These are phyloP conservation scores for Saccharomycopsis sp. DNA, from an alignment of 805 yeast species.

Conservation along the genomic window DNA sequence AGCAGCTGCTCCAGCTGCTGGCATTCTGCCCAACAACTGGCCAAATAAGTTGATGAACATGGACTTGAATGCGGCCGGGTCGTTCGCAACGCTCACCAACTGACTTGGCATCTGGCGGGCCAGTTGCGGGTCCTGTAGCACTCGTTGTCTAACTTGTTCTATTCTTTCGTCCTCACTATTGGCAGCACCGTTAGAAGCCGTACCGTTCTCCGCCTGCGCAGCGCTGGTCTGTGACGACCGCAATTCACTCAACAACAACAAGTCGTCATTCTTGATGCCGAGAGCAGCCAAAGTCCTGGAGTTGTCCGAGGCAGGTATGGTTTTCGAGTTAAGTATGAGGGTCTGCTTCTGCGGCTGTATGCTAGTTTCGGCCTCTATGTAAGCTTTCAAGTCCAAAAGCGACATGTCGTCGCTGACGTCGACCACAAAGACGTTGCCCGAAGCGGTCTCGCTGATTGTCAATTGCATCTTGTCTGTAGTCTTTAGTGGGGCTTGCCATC, in stretches of 20 bases:
- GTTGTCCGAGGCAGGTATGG: slow-evolving; percentile 27
- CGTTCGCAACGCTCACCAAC: neutral
- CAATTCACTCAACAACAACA: slow-evolving; percentile 31
- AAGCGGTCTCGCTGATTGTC: slow-evolving; percentile 39
- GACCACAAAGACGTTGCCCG: slow-evolving; percentile 42
- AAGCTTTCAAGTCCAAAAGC: slow-evolving; percentile 61
- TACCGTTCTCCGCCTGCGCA: neutral
- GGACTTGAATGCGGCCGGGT: slow-evolving; percentile 7
- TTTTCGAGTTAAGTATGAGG: slow-evolving; percentile 39
- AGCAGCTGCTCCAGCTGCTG: slow-evolving; percentile 5
- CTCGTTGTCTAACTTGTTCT: slow-evolving; percentile 42
- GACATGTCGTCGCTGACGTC: slow-evolving; percentile 62
- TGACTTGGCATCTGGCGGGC: slow-evolving; percentile 29
- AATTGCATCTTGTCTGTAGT: slow-evolving; percentile 38
- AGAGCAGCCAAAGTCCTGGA: slow-evolving; percentile 36
- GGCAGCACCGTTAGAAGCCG: neutral
- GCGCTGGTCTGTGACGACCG: neutral
- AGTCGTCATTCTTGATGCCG: slow-evolving; percentile 48
- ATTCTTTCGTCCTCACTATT: slow-evolving; percentile 27
- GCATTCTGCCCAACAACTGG: too few species aligned
- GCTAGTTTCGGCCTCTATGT: slow-evolving; percentile 60
- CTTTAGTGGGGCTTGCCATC: too few species aligned
- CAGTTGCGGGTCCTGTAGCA: slow-evolving; percentile 34
- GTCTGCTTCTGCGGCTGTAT: slow-evolving; percentile 39
- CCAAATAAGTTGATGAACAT: neutral